A percentile compares a stretch with the other conserved stretches of the same genome.
Conservation (phyloP, 2,329 filamentous ascomycete species). For the Paecilomyces variotii region DNA sequence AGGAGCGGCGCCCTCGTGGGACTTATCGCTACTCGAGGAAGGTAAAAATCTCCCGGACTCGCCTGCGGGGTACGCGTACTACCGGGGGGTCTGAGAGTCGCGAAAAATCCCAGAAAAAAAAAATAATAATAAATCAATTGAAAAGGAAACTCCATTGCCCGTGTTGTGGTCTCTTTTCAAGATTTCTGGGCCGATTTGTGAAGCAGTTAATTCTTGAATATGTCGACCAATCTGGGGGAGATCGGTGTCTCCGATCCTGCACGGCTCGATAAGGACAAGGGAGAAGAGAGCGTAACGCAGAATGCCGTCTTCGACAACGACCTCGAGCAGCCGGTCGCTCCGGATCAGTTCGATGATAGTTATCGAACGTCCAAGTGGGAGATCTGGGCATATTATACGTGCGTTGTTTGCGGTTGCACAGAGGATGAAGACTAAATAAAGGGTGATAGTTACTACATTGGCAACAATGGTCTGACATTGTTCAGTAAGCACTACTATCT, state of each 20-base stretch:
- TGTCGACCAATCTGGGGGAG: not conserved
- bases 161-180: not conserved
- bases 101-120: not conserved
- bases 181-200: not conserved
- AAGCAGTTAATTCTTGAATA: not conserved
- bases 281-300: not conserved
- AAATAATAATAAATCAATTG: not conserved
- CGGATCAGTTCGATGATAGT: constrained; percentile 47
- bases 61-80: not conserved
- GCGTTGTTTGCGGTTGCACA: constrained; percentile 14
- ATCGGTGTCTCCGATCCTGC: not conserved
- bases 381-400: constrained; percentile 51
- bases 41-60: not conserved
- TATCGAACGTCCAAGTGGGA: constrained; percentile 47
- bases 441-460: constrained; percentile 51
- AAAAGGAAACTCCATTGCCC: not conserved
- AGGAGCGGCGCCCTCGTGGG: not conserved
- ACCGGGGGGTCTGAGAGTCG: not conserved
- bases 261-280: not conserved
- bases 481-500: constrained; percentile 39
- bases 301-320: constrained; percentile 3
- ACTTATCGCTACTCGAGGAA: not conserved
- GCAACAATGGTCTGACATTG: constrained; percentile 54
- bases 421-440: constrained; percentile 12
- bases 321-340: constrained; percentile 37